Evolutionary conservation across 1,139 yeast genomes (phyloP).

Genomic region (Yamadazyma membranifaciens): DNA sequence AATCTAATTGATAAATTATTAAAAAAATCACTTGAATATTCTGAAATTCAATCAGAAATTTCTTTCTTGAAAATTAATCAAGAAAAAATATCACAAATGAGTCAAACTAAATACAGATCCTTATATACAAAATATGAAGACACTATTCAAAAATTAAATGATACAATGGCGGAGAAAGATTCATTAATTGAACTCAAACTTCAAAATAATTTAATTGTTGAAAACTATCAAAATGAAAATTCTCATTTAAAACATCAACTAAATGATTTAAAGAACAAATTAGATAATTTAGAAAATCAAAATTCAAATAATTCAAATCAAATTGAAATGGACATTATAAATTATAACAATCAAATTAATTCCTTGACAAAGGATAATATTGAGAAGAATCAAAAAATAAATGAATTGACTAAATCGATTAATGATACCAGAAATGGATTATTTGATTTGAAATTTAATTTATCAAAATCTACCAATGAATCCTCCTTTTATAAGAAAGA

Average conservation of each 20-base stretch:
- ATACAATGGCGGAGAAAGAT: constrained; percentile 26
- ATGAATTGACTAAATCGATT: constrained; percentile 36
- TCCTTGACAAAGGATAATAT: constrained; percentile 49
- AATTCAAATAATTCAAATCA: constrained; percentile 7
- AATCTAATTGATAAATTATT: constrained; percentile 34
- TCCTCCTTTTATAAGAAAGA: constrained; percentile 33
- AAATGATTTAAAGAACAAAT: constrained; percentile 16
- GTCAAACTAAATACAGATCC: constrained; percentile 19
- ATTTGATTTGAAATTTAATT: constrained; percentile 40
- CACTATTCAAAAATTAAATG: constrained; percentile 25
- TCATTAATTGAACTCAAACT: constrained; percentile 24
- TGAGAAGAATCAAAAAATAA: constrained; percentile 40
- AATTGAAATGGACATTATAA: constrained; percentile 41
- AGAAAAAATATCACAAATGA: constrained; percentile 50
- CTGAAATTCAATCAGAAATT: constrained; percentile 50
- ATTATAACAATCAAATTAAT: constrained; percentile 53
- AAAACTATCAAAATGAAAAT: constrained; percentile 21
- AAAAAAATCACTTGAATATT: constrained; percentile 45
- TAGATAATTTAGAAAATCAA: constrained; percentile 15
- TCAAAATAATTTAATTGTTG: constrained; percentile 11
- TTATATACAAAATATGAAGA: constrained; percentile 26
- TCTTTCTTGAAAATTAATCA: constrained; percentile 49
- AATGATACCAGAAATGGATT: constrained; percentile 37
- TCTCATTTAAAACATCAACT: constrained; percentile 21
- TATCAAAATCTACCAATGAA: constrained; percentile 41